phyloP scores from a whole-genome alignment of 805 yeast genomes.

The Lipomyces japonicus region DNA sequence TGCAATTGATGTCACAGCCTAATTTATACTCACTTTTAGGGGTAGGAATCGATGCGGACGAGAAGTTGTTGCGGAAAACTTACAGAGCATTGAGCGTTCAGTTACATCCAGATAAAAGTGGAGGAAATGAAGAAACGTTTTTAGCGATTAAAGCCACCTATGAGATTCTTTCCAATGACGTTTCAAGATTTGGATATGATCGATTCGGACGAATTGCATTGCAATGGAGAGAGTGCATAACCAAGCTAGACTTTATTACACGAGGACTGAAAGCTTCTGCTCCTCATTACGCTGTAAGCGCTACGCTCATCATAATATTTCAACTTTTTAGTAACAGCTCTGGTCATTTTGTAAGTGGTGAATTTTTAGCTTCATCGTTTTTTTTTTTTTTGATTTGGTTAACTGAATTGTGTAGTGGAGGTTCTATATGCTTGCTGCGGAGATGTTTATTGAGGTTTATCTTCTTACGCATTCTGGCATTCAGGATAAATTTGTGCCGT shows the following conservation, averaged over 20 bases:
- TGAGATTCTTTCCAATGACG: slow-evolving; percentile 69
- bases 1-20: slow-evolving; percentile 20
- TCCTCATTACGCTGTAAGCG: slow-evolving; percentile 23
- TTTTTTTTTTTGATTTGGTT: background rate
- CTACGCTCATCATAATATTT: slow-evolving; percentile 20
- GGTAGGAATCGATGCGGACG: slow-evolving; percentile 25
- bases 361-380: too few species aligned
- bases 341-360: slow-evolving; percentile 24
- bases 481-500: slow-evolving; percentile 12
- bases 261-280: slow-evolving; percentile 10
- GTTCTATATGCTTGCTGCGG: slow-evolving; percentile 24
- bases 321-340: slow-evolving; percentile 24
- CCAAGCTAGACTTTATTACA: slow-evolving; percentile 8
- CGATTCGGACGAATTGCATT: slow-evolving; percentile 81
- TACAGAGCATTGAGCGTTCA: slow-evolving; percentile 31
- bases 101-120: slow-evolving; percentile 39
- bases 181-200: slow-evolving; percentile 77
- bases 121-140: slow-evolving; percentile 27
- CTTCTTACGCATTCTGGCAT: slow-evolving; percentile 30
- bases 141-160: slow-evolving; percentile 68
- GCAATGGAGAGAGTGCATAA: slow-evolving; percentile 38
- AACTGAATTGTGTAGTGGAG: slow-evolving; percentile 28
- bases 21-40: slow-evolving; percentile 31
- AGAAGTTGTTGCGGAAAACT: slow-evolving; percentile 23
- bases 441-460: slow-evolving; percentile 27